These are phyloP conservation scores for Elaeagnus macrophylla DNA, from an alignment of 306 rosid genomes.

Conservation along the genomic window DNA sequence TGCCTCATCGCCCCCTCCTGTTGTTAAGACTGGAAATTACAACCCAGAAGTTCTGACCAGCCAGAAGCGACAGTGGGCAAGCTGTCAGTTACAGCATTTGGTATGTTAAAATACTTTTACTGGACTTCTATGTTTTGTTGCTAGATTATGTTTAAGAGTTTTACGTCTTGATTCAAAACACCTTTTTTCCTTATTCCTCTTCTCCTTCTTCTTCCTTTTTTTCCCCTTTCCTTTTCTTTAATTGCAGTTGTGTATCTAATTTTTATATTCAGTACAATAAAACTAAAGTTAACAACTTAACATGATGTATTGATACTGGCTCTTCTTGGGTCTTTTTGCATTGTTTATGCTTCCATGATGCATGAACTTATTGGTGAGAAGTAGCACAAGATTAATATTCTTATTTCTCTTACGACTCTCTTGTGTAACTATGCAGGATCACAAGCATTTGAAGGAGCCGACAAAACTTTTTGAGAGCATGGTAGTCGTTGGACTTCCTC, in stretches of 20 bases:
- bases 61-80: constrained; percentile 92
- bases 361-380: background rate
- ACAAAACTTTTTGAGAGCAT: constrained; percentile 83
- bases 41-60: constrained; percentile 87
- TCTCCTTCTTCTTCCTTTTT: too few relatives aligned
- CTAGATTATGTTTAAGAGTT: background rate
- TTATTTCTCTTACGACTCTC: constrained; percentile 15
- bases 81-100: constrained; percentile 67
- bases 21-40: constrained; percentile 44
- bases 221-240: too few relatives aligned
- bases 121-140: background rate
- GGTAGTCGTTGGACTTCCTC: constrained; percentile 91
- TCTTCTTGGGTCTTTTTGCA: background rate
- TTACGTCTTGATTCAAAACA: too few relatives aligned
- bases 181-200: too few relatives aligned
- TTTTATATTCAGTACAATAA: background rate
- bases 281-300: background rate
- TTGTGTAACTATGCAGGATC: constrained; percentile 59
- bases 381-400: background rate
- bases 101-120: constrained; percentile 21
- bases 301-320: background rate
- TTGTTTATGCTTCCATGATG: background rate
- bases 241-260: background rate
- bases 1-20: constrained; percentile 65
- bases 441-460: constrained; percentile 80